Evolutionary conservation across 306 rosid genomes (phyloP), one percentile per base, ranked within the genome.

Genomic region (Malus orientalis): DNA sequence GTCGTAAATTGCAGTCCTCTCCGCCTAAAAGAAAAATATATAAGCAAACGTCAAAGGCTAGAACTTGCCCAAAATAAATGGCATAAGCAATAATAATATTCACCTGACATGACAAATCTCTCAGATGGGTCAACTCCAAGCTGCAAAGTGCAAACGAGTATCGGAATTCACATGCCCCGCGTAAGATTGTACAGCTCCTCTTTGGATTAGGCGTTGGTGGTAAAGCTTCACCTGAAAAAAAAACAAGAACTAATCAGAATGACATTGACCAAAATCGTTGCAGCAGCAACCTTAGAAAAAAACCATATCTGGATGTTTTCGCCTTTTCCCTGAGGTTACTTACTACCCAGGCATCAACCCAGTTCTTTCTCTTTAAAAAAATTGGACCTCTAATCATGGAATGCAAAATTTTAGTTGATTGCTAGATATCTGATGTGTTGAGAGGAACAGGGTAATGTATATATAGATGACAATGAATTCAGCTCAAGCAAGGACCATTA

Each of bases 101-200:
- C 30, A 88, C 98, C 96, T 81, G 97, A 90, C 88, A 86, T 84
- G 10, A 90, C 80, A 83, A 89, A 95, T 89, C 80, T 90, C 83
- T 90, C 98, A 2, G 79, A 12, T 38, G 98, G 98, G 61, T 95
- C 98, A 44, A 95, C 91, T 51, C 89, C 97, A 20, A 92, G 90
- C 75, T 86, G 89, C 80, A 89, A 80, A 30, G 74, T 86, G 89
- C 80, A 89, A 80, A 30, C 76, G 88, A 32, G 96, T 84, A 83
- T 89, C 91, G 72, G 97, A 90, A 83, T 92, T 95, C 63, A 87
- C 95, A 78, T 84, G 89, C 59, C 93, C 97, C 81, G 85, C 97
- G 69, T 89, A 95, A 51, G 84, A 85, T 81, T 95, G 98, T 57
- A 92, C 88, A 25, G 93, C 85, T 36, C 97, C 96, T 83, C 92